Percentiles rank a stretch among this genome's conserved stretches.
Evolutionary conservation across 805 yeast genomes (phyloP).

Genomic region (Grigorovia transvaalensis): DNA sequence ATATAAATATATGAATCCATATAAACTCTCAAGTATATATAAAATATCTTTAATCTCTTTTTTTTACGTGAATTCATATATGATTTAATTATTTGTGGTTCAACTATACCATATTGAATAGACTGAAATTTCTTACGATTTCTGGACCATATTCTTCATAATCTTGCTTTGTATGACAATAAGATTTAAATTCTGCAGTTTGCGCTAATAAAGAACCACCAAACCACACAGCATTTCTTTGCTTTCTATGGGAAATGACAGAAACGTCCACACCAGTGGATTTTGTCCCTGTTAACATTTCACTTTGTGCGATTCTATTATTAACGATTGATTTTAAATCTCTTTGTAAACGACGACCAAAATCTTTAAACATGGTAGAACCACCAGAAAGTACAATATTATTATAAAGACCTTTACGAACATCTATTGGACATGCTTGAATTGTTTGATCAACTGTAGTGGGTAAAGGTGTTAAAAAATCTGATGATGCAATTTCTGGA

Average conservation of each 20-base stretch:
- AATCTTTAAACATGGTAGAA: constrained; percentile 96
- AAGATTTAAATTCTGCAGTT: constrained; percentile 90
- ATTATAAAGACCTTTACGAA: constrained; percentile 89
- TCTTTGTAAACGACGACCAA: constrained; percentile 94
- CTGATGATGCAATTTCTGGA: constrained; percentile 94
- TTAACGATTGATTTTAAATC: constrained; percentile 82
- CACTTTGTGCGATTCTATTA: constrained; percentile 77
- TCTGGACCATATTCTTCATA: constrained; percentile 97
- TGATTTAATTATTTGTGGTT: too few species aligned
- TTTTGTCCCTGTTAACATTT: constrained; percentile 58
- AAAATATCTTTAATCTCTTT: too few species aligned
- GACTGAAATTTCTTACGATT: constrained; percentile 92
- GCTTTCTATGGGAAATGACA: constrained; percentile 94
- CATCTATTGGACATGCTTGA: constrained; percentile 94
- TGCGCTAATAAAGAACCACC: constrained; percentile 97
- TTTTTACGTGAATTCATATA: too few species aligned
- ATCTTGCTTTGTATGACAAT: constrained; percentile 93
- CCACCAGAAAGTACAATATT: constrained; percentile 97
- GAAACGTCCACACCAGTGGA: constrained; percentile 94
- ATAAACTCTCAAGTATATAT: too few species aligned
- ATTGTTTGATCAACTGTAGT: constrained; percentile 92
- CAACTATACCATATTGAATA: constrained; percentile 74
- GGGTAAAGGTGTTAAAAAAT: constrained; percentile 91
- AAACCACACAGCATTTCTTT: constrained; percentile 98
- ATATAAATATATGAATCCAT: neutral